Evolutionary conservation across 1,139 yeast species (phyloP).

Genomic region (Arxiozyma heterogenica): DNA sequence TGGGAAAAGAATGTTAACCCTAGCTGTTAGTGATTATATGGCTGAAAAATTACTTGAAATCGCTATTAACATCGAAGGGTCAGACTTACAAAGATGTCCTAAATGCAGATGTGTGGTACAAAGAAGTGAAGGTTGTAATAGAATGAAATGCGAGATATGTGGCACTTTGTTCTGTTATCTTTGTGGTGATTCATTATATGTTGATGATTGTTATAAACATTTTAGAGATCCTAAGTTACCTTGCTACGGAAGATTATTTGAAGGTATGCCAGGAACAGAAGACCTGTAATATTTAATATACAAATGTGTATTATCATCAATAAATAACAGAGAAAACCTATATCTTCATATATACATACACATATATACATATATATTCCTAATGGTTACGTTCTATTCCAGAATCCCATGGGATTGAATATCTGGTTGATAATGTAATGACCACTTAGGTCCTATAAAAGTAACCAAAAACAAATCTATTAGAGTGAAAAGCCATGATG

Average conservation of each 20-base stretch:
- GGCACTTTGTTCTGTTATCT: constrained; percentile 45
- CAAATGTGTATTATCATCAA: neutral
- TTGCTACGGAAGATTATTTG: constrained; percentile 48
- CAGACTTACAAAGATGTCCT: constrained; percentile 46
- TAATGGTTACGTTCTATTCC: constrained; percentile 7
- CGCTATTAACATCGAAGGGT: constrained; percentile 36
- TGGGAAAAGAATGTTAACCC: constrained; percentile 40
- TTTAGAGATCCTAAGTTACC: constrained; percentile 36
- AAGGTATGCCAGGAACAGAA: constrained; percentile 38
- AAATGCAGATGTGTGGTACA: constrained; percentile 47
- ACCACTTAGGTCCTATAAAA: constrained; percentile 29
- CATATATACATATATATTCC: neutral
- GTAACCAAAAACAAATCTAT: constrained; percentile 30
- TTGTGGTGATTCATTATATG: constrained; percentile 40
- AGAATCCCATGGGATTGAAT: constrained; percentile 22
- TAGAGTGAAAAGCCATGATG: constrained; percentile 32
- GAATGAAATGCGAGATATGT: constrained; percentile 53
- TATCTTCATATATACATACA: neutral
- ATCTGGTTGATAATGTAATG: constrained; percentile 27
- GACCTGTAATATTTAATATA: neutral
- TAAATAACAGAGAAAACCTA: neutral
- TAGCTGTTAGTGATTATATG: constrained; percentile 39
- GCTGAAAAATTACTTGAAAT: constrained; percentile 44
- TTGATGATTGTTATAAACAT: constrained; percentile 46
- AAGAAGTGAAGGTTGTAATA: constrained; percentile 58